phyloP scores from a whole-genome alignment of 805 yeast species.

The Metschnikowia gelsemii region DNA sequence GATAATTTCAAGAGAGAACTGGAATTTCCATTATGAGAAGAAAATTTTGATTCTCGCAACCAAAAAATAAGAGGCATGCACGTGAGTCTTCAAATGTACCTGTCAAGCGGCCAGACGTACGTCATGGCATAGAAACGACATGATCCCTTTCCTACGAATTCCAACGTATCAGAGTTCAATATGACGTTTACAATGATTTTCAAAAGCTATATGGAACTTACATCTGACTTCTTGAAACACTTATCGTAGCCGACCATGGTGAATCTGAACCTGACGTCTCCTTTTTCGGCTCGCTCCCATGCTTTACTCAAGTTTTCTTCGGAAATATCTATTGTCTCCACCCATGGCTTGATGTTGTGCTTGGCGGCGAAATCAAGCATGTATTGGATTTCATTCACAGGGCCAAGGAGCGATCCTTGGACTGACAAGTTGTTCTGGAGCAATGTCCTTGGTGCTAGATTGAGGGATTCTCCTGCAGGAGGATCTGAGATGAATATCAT shows the following conservation, averaged over 20 bases:
- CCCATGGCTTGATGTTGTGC: slow-evolving; percentile 21
- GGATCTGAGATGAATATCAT: slow-evolving; percentile 21
- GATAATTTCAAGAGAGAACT: no score
- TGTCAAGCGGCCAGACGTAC: no score
- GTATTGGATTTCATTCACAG: slow-evolving; percentile 18
- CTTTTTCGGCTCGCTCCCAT: slow-evolving; percentile 18
- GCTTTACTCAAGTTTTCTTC: slow-evolving; percentile 19
- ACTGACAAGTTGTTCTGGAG: slow-evolving; percentile 17
- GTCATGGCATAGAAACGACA: no score
- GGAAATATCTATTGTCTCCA: slow-evolving; percentile 20
- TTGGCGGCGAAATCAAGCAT: slow-evolving; percentile 22
- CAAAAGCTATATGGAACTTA: no score
- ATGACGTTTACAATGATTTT: no score
- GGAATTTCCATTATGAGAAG: no score
- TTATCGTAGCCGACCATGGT: slow-evolving; percentile 21
- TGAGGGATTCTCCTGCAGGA: slow-evolving; percentile 13
- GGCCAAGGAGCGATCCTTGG: slow-evolving; percentile 19
- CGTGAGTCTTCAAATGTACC: no score
- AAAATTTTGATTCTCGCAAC: no score
- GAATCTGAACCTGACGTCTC: slow-evolving; percentile 21
- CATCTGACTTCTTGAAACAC: slow-evolving; percentile 18
- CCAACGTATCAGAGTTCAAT: no score
- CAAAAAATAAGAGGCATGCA: no score
- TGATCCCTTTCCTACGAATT: no score
- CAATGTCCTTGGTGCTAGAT: slow-evolving; percentile 13